Conservation (phyloP, 2,329 filamentous ascomycete genomes). For the Pseudogymnoascus destructans region DNA sequence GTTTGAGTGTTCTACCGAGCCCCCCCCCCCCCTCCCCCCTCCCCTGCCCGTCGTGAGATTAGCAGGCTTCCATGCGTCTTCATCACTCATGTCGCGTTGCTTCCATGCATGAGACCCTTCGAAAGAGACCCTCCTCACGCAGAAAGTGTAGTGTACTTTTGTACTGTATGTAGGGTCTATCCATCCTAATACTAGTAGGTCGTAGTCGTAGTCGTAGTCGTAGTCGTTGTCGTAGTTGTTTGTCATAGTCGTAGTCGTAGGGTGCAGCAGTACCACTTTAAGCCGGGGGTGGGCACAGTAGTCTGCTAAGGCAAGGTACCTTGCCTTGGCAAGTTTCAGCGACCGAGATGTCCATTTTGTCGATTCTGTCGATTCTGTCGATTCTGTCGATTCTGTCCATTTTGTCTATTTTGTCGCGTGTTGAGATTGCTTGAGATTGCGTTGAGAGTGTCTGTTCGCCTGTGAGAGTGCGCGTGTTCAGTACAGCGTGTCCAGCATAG, state of each 20-base stretch:
- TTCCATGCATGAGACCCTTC: not conserved
- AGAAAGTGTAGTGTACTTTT: not conserved
- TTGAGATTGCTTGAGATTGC: not conserved
- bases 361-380: not conserved
- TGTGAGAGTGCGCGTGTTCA: not conserved
- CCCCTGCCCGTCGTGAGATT: not conserved
- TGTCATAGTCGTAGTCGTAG: not conserved
- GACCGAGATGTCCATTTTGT: not conserved
- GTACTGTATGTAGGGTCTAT: not conserved
- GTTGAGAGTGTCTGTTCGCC: not conserved
- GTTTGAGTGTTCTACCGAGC: not conserved
- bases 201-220: not conserved
- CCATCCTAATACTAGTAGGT: not conserved
- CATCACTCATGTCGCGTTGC: not conserved
- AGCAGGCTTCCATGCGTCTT: not conserved
- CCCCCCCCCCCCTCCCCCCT: not conserved
- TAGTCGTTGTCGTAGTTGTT: not conserved
- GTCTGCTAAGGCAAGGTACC: not conserved
- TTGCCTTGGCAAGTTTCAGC: not conserved
- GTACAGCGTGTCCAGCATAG: not conserved
- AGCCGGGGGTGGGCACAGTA: not conserved
- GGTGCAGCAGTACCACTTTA: not conserved
- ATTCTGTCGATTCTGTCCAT: not conserved
- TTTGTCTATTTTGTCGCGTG: not conserved
- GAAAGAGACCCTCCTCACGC: not conserved